Percentiles rank a stretch among this genome's conserved stretches.
Evolutionary conservation across 2,329 filamentous ascomycete genomes (phyloP).

Genomic region (Massarina eburnea): DNA sequence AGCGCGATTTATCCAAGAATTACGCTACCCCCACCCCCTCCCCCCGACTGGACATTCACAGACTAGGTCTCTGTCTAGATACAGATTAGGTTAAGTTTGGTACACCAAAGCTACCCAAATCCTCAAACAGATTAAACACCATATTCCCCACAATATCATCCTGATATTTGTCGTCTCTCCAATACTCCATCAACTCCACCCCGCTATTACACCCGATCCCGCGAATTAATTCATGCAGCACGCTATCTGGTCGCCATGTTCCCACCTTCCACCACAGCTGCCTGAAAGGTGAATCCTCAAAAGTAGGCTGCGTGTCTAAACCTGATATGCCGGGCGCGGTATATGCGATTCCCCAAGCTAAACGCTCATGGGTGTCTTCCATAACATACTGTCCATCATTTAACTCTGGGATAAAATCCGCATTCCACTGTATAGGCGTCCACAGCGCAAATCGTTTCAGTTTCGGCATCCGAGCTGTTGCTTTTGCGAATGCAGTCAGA

Average conservation of each 20-base stretch:
- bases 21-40: too few species aligned
- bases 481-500: slow-evolving; percentile 3
- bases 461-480: background rate
- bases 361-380: background rate
- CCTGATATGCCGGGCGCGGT: background rate
- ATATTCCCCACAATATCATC: too few species aligned
- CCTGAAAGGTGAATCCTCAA: background rate
- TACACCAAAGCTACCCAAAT: too few species aligned
- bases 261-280: slow-evolving; percentile 10
- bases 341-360: slow-evolving; percentile 5
- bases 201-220: slow-evolving; percentile 8
- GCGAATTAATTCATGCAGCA: slow-evolving; percentile 4
- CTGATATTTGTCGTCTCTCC: too few species aligned
- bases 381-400: background rate
- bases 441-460: background rate
- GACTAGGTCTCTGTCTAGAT: too few species aligned
- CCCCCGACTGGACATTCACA: too few species aligned
- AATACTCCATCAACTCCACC: slow-evolving; percentile 3
- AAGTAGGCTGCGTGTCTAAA: background rate
- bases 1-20: too few species aligned
- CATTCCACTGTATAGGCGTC: background rate
- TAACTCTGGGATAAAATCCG: background rate
- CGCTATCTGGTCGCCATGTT: slow-evolving; percentile 6
- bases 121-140: too few species aligned
- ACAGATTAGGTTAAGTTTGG: too few species aligned